phyloP scores from a whole-genome alignment of 2,329 filamentous ascomycete species.

The Epichloe gansuensis region DNA sequence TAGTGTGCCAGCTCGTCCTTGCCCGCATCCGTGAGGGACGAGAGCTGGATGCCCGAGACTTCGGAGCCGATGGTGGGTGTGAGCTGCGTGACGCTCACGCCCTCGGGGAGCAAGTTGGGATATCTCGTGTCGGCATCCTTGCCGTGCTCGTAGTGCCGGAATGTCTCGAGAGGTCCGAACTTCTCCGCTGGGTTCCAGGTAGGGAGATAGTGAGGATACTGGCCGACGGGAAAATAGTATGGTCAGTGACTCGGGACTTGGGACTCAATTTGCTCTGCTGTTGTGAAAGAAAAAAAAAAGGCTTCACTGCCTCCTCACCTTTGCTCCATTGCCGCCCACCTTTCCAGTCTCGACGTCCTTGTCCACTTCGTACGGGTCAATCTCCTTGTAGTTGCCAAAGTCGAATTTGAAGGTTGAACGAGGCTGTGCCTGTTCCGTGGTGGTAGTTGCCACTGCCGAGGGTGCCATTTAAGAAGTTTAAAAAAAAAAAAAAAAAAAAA shows the following conservation, averaged over 20 bases:
- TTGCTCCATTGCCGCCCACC: conserved; percentile 14
- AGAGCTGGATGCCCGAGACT: conserved; percentile 58
- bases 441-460: conserved; percentile 9
- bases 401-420: conserved; percentile 12
- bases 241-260: neutral
- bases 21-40: conserved; percentile 50
- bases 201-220: conserved; percentile 62
- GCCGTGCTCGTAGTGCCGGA: conserved; percentile 63
- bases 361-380: conserved; percentile 15
- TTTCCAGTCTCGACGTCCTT: conserved; percentile 17
- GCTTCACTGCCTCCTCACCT: conserved; percentile 9
- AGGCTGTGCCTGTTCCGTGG: conserved; percentile 6
- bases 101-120: conserved; percentile 49
- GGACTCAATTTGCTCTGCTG: neutral
- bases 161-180: conserved; percentile 53
- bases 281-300: neutral
- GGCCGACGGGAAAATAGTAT: neutral
- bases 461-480: conserved; percentile 8
- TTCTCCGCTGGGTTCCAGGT: conserved; percentile 53
- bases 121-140: conserved; percentile 59
- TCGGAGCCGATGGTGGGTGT: conserved; percentile 66
- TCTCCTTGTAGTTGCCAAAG: conserved; percentile 19
- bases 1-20: conserved; percentile 68
- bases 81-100: conserved; percentile 43
- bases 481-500: too few relatives aligned